Percentiles rank a stretch among this genome's conserved stretches.
Evolutionary conservation across 495 filamentous ascomycete species (phyloP).

Genomic region (Daldinia vernicosa): DNA sequence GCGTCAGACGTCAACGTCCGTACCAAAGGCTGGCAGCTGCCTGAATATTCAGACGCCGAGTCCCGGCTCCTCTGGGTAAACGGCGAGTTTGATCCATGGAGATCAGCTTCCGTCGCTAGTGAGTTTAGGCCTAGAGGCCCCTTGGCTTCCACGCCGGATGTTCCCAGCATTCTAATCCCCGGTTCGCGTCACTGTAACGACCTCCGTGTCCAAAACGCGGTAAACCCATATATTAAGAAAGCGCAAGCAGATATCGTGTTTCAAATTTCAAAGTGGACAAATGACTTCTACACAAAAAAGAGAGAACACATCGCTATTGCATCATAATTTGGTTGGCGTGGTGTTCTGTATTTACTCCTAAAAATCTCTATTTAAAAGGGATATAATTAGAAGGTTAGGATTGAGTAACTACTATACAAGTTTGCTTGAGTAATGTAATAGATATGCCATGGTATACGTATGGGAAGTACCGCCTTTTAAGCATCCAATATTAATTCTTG

Average conservation of each 20-base stretch:
- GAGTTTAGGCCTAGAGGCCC: slow-evolving; percentile 64
- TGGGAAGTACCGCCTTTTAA: too few relatives aligned
- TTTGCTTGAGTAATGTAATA: too few relatives aligned
- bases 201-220: slow-evolving; percentile 54
- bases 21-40: slow-evolving; percentile 65
- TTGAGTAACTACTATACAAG: neutral
- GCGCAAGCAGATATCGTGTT: slow-evolving; percentile 54
- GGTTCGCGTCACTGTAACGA: slow-evolving; percentile 64
- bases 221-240: slow-evolving; percentile 41
- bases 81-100: slow-evolving; percentile 70
- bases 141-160: slow-evolving; percentile 51
- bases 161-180: slow-evolving; percentile 64
- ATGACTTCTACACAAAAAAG: slow-evolving; percentile 50
- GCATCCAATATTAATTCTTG: too few relatives aligned
- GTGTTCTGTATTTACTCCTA: neutral
- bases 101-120: slow-evolving; percentile 61
- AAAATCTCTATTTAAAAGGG: too few relatives aligned
- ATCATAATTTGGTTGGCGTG: neutral
- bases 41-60: slow-evolving; percentile 48
- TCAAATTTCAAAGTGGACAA: slow-evolving; percentile 62
- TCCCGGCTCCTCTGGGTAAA: slow-evolving; percentile 67
- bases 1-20: slow-evolving; percentile 61
- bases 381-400: neutral
- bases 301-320: neutral
- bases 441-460: too few relatives aligned